phyloP scores from a whole-genome alignment of 2,329 filamentous ascomycete species.

The Ceratocystis cubensis region DNA sequence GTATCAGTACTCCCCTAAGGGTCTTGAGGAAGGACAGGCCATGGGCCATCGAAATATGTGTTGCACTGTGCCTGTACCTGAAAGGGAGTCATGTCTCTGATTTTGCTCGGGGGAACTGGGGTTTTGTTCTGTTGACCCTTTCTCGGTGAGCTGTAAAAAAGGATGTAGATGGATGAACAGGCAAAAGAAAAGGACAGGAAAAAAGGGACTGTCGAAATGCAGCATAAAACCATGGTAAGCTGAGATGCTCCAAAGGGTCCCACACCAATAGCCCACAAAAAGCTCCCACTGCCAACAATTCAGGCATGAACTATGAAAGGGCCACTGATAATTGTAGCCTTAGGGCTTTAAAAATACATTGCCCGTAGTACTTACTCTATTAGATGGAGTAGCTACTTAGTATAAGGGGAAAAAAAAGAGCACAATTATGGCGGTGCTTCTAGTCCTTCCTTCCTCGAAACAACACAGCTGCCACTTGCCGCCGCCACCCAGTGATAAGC shows the following conservation, averaged over 20 bases:
- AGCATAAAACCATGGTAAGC: neutral
- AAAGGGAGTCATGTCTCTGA: neutral
- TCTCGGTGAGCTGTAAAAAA: neutral
- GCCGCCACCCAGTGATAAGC: neutral
- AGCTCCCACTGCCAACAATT: neutral
- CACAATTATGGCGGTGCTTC: neutral
- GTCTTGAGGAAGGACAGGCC: too few relatives aligned
- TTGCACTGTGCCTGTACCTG: neutral
- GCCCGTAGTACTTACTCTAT: neutral
- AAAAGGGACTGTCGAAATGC: neutral
- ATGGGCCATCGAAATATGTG: too few relatives aligned
- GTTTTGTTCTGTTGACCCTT: neutral
- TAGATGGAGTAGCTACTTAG: neutral
- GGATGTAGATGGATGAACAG: neutral
- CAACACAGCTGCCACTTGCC: neutral
- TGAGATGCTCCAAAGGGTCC: neutral
- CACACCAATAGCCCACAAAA: neutral
- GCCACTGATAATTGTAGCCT: too few relatives aligned
- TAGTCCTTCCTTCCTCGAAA: neutral
- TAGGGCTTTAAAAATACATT: too few relatives aligned
- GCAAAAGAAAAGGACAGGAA: neutral
- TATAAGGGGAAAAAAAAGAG: neutral
- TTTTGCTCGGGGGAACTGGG: neutral
- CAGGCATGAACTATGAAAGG: neutral
- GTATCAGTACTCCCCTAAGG: too few relatives aligned